Evolutionary conservation across 169 alveolate species (phyloP), one percentile per base, ranked within the genome.

Genomic region (Plasmodium gallinaceum): DNA sequence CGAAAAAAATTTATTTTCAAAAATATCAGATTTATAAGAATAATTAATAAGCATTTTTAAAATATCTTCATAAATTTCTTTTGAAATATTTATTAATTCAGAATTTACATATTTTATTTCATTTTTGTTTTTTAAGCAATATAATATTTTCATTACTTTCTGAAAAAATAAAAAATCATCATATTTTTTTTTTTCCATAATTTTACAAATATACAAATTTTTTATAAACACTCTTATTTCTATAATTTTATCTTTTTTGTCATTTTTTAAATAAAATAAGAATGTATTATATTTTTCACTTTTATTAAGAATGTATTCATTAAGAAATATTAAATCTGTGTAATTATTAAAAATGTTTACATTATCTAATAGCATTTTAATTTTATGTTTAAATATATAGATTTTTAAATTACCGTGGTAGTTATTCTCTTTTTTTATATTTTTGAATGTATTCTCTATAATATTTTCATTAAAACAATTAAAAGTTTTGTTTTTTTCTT

Each of bases 351-450:
- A 78, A n/a, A 78, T 78, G 52, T 78, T 78, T 37, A 46, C 58
- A 39, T 57, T 60, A 32, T 48, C 46, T 18, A 78, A 20, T n/a
- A 43, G 74, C 66, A 78, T 64, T 32, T 48, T 78, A 64, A 78
- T 78, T 78, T 78, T 78, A 69, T 78, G 89, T 26, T 78, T 78
- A 65, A 78, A 70, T 26, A 78, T 37, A 60, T 65, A 78, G 18
- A 78, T 7, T 42, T 69, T 69, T 69, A 46, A 10, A 0, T 39
- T 66, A 39, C 12, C 0, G 9, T 9, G 16, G 20, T 20, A 26
- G 22, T 10, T 51, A 18, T 51, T 16, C 4, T 71, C 24, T 12
- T 22, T 14, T 32, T 7, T 71, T 54, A 24, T 54, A 16, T 54
- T 54, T 54, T 54, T 16, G 8, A 16, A 16, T 16, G 8, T 54